Conservation (phyloP, 176 grass and related monocot genomes). For the Bonia amplexicaulis region DNA sequence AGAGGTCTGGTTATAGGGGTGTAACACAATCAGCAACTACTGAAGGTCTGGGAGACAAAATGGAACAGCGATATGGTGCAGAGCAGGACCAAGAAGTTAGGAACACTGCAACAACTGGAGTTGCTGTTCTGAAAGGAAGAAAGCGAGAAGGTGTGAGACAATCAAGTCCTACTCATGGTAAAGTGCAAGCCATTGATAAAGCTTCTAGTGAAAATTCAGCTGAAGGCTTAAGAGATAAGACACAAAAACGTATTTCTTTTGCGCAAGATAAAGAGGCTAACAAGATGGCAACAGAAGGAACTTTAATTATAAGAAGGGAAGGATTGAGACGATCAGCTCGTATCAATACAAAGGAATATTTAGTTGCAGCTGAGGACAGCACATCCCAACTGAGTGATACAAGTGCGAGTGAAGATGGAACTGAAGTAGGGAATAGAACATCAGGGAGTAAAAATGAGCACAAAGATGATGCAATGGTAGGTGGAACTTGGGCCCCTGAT, state of each 20-base stretch:
- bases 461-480: conserved; percentile 5
- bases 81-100: conserved; percentile 23
- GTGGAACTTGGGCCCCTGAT: conserved; percentile 34
- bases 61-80: not conserved
- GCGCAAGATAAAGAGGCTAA: not conserved
- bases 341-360: conserved; percentile 27
- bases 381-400: conserved; percentile 7
- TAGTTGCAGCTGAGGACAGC: conserved; percentile 7
- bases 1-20: not conserved
- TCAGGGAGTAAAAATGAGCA: not conserved
- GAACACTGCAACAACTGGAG: conserved; percentile 22
- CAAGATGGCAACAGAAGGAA: not conserved
- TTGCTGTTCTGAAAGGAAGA: conserved; percentile 25
- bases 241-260: conserved; percentile 6
- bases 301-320: conserved; percentile 8
- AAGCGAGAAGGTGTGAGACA: conserved; percentile 7
- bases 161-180: not conserved
- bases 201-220: conserved; percentile 26
- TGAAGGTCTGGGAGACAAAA: not conserved
- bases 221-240: conserved; percentile 27
- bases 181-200: conserved; percentile 12
- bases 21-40: not conserved
- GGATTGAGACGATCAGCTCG: conserved; percentile 24
- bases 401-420: conserved; percentile 21
- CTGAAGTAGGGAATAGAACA: conserved; percentile 13